These are phyloP conservation scores for Cystobasidium onofrii DNA, from an alignment of 768 basidiomycete genomes.

Conservation along the genomic window DNA sequence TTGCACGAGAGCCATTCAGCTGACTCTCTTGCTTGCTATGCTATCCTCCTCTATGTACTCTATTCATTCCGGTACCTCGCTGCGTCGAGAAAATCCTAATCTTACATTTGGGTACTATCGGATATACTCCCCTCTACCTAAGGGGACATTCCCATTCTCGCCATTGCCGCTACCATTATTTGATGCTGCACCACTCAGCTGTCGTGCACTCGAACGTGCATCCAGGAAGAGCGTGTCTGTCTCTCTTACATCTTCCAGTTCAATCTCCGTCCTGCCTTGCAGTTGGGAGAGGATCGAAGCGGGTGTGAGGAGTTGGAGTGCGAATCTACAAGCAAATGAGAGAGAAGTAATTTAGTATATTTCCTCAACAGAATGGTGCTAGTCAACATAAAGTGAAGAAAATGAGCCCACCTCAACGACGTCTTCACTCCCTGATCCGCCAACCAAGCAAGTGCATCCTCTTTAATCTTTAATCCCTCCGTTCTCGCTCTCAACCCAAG, in stretches of 20 bases:
- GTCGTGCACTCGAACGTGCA: slow-evolving; percentile 48
- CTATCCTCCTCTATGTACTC: too few relatives aligned
- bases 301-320: slow-evolving; percentile 80
- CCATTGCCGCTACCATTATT: too few relatives aligned
- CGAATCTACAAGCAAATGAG: slow-evolving; percentile 55
- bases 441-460: slow-evolving; percentile 68
- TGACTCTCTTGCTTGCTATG: too few relatives aligned
- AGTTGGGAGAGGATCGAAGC: slow-evolving; percentile 76
- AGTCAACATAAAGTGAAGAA: too few relatives aligned
- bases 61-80: too few relatives aligned
- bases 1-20: too few relatives aligned
- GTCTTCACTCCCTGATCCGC: slow-evolving; percentile 54
- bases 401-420: slow-evolving; percentile 40
- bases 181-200: neutral
- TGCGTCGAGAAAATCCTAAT: too few relatives aligned
- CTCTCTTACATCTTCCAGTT: slow-evolving; percentile 69
- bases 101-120: neutral
- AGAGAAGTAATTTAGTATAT: too few relatives aligned
- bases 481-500: slow-evolving; percentile 75
- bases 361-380: too few relatives aligned
- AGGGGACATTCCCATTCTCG: neutral
- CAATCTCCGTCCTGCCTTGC: slow-evolving; percentile 69
- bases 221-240: slow-evolving; percentile 93
- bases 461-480: slow-evolving; percentile 69
- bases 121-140: slow-evolving; percentile 23